Evolutionary conservation across 169 alveolate species (phyloP).

Genomic region (Condylostoma magnum): DNA sequence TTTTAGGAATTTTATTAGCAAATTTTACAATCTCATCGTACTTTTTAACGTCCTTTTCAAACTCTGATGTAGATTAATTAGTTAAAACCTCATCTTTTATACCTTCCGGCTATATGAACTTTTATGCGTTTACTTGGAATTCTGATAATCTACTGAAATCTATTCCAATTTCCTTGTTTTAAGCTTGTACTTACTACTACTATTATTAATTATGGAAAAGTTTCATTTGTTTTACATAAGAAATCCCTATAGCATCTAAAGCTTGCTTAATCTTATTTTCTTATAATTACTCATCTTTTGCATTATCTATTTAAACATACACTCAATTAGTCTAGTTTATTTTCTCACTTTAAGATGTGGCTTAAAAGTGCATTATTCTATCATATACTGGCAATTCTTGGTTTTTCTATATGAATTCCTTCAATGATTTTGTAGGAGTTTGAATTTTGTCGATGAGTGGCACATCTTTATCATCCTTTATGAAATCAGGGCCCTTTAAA

Average conservation of each 20-base stretch:
- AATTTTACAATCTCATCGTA: slow-evolving; percentile 1
- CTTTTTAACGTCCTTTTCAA: not conserved
- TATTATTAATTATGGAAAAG: not conserved
- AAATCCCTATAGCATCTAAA: not conserved
- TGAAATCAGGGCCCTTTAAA: not conserved
- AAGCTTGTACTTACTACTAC: not conserved
- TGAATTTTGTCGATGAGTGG: not conserved
- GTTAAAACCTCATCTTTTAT: not conserved
- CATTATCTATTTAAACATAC: not conserved
- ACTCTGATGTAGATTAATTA: not conserved
- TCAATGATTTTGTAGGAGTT: not conserved
- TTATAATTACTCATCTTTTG: not conserved
- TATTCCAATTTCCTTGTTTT: not conserved
- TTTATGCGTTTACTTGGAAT: not conserved
- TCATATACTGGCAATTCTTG: not conserved
- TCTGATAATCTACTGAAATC: not conserved
- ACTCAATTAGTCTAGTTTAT: not conserved
- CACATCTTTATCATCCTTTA: not conserved
- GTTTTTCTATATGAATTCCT: not conserved
- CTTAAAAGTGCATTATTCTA: not conserved
- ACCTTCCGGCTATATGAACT: not conserved
- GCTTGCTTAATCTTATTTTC: not conserved
- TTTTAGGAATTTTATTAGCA: not conserved
- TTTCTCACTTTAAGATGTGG: not conserved
- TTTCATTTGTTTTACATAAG: not conserved